phyloP scores from a whole-genome alignment of 1,284 basidiomycete species.

The Melampsora larici-populina region DNA sequence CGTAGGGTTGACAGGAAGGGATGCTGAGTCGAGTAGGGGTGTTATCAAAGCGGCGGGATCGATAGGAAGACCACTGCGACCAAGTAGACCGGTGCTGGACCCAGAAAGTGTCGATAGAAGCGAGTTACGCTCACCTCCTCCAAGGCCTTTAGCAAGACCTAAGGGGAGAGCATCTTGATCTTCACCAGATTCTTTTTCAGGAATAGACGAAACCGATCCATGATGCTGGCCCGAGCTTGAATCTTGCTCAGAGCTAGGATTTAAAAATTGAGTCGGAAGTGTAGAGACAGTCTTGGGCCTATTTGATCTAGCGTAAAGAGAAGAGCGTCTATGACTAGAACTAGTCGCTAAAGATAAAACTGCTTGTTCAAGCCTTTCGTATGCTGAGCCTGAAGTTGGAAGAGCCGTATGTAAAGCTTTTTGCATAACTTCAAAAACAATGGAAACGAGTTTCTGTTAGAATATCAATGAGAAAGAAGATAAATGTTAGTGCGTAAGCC shows the following conservation, averaged over 20 bases:
- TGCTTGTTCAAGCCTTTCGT: constrained; percentile 2
- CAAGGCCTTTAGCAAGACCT: background rate
- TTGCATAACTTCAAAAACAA: constrained; percentile 11
- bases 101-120: background rate
- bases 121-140: background rate
- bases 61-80: background rate
- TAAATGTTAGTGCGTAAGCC: background rate
- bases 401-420: background rate
- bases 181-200: background rate
- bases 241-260: background rate
- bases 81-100: background rate
- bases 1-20: background rate
- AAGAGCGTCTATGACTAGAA: background rate
- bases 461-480: background rate
- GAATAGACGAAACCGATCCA: background rate
- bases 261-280: constrained; percentile 4
- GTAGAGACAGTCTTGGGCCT: background rate
- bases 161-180: background rate
- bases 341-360: background rate
- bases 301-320: background rate
- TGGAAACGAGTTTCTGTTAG: constrained; percentile 5
- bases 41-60: background rate
- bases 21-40: background rate
- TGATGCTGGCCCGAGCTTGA: background rate
- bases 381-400: background rate